A percentile compares a stretch with the other conserved stretches of the same genome.
These are phyloP conservation scores for Cenchrus purpureus DNA, from an alignment of 176 grass and related monocot species.

Conservation along the genomic window DNA sequence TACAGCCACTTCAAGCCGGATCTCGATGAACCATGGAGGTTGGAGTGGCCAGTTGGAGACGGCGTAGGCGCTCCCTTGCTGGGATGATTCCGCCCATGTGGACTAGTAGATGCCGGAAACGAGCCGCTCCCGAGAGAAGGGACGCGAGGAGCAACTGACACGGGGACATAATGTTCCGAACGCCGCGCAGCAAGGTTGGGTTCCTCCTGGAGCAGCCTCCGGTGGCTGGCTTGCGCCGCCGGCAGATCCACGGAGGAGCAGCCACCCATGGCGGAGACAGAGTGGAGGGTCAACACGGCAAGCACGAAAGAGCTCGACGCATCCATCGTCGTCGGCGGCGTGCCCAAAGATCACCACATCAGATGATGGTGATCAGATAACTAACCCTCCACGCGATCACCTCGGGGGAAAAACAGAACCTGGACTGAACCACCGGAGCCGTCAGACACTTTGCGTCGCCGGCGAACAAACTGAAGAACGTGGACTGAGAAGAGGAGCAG, in stretches of 20 bases:
- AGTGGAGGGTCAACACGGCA: conserved; percentile 44
- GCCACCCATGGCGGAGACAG: background rate
- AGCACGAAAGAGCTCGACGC: conserved; percentile 41
- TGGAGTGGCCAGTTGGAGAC: background rate
- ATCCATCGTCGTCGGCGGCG: conserved; percentile 40
- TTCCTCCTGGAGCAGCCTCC: conserved; percentile 53
- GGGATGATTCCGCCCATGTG: background rate
- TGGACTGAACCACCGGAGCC: background rate
- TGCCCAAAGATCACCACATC: background rate
- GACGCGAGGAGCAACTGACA: conserved; percentile 6
- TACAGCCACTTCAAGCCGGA: conserved; percentile 48
- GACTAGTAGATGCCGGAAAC: background rate
- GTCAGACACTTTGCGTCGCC: background rate
- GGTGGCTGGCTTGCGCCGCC: conserved; percentile 32
- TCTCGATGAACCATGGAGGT: background rate
- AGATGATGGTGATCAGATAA: conserved; percentile 4
- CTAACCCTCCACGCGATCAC: background rate
- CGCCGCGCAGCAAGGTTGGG: conserved; percentile 40
- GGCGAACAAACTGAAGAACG: background rate
- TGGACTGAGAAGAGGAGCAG: background rate
- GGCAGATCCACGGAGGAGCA: conserved; percentile 28
- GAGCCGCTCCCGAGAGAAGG: conserved; percentile 40
- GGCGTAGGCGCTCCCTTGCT: background rate
- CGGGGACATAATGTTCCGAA: background rate
- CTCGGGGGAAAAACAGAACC: background rate